Base-by-base conservation (phyloP, 2,329 filamentous ascomycete genomes). In the Torrubiellomyces zombiae region DNA sequence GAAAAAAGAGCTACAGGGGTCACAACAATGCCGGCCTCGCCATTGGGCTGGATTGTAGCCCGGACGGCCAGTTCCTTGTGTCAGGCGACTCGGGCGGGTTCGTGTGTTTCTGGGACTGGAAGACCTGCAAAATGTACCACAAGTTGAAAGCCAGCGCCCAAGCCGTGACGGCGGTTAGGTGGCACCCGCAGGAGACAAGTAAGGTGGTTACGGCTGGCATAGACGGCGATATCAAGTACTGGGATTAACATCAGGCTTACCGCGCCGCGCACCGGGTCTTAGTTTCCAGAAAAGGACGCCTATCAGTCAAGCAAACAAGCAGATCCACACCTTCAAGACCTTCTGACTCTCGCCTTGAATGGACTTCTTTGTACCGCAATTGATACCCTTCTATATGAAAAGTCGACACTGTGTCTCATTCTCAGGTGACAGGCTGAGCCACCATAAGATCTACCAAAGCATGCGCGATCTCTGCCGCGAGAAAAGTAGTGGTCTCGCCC, bases 81-180 rank as follows among this genome's bases (percentile, higher is more conserved):
- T 79, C 70, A 11, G 89, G 89, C 32, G 89, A 98, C 50, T 80
- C 72, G 25, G 82, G 70, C 10, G 89, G 91, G 18, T 94, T 70
- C 42, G 72, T 93, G 23, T 92, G 80, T 53, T 94, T 95, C 56
- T 98, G 85, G 82, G 89, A 95, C 53, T 98, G 85, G 81, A 98
- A 98, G 67, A 94, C 83, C 19, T 92, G 86, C 51, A 95, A 94
- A 57, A 86, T 98, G 83, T 93, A 82, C 54, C 82, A 93, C 55
- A 95, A 95, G 63, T 71, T 98, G 36, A 70, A 78, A 53, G 85
- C 82, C 14, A 73, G 80, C 30, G 83, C 82, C 27, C 69, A 76
- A 26, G 72, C 85, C 5, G 64, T 94, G 27, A 81, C 82, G n/a
- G 80, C 76, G 37, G 69, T 89, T 29, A 78, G 79, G 47, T 98